Percentiles rank a stretch among this genome's conserved stretches.
These are phyloP conservation scores for Metarhizium album DNA, from an alignment of 2,329 filamentous ascomycete genomes.

Conservation along the genomic window DNA sequence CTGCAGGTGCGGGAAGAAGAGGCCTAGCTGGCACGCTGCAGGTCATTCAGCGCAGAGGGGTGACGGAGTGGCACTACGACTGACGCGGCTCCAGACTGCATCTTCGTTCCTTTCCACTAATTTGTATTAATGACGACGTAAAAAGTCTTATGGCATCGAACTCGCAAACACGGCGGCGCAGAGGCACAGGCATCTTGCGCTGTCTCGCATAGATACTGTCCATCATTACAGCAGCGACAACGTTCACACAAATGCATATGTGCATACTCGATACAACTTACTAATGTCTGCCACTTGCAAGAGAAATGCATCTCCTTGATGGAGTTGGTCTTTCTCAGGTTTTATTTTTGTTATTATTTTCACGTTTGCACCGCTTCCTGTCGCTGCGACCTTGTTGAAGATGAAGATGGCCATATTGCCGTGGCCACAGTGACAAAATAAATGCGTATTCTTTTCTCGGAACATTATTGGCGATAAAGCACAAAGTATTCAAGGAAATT, in stretches of 20 bases:
- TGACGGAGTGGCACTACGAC: background rate
- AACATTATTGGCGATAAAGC: slow-evolving; percentile 2
- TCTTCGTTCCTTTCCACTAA: background rate
- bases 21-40: slow-evolving; percentile 11
- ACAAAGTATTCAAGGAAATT: background rate
- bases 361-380: background rate
- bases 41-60: background rate
- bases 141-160: background rate
- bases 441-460: background rate
- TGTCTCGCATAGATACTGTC: slow-evolving; percentile 2
- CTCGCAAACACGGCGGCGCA: background rate
- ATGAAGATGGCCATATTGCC: background rate
- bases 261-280: slow-evolving; percentile 6
- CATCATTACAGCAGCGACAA: background rate
- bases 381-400: background rate
- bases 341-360: background rate
- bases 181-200: background rate
- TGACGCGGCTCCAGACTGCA: background rate
- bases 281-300: slow-evolving; percentile 4
- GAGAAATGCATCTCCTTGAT: slow-evolving; percentile 2
- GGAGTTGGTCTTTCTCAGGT: slow-evolving; percentile 1
- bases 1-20: slow-evolving; percentile 21
- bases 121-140: slow-evolving; percentile 1
- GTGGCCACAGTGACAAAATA: background rate
- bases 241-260: slow-evolving; percentile 3